Evolutionary conservation across 2,329 filamentous ascomycete species (phyloP).

Genomic region (Colletotrichum eleusines): DNA sequence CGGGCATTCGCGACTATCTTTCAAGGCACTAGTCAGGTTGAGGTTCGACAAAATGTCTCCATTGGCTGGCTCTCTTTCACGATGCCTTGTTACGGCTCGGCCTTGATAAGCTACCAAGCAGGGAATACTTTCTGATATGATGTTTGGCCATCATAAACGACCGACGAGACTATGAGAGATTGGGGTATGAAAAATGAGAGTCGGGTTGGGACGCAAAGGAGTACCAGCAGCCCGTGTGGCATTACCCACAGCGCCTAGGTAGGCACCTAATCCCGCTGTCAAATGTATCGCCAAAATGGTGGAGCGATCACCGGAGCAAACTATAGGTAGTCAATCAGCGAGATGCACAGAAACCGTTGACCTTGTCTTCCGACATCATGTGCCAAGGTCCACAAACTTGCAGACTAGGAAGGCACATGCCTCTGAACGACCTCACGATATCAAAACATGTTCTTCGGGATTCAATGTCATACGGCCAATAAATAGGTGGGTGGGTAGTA

Average conservation of each 20-base stretch:
- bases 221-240: background rate
- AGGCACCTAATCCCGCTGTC: background rate
- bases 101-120: background rate
- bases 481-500: background rate
- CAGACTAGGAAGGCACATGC: background rate
- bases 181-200: background rate
- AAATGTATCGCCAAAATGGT: background rate
- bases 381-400: background rate
- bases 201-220: background rate
- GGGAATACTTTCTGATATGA: background rate
- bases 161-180: background rate
- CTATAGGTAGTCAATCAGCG: constrained; percentile 20
- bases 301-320: background rate
- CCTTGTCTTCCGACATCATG: background rate
- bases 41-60: background rate
- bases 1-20: background rate
- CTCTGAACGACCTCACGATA: background rate
- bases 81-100: background rate
- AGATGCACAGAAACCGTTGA: background rate
- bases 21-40: background rate
- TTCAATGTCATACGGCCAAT: background rate
- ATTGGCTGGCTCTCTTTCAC: background rate
- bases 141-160: background rate
- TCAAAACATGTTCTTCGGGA: background rate
- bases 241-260: background rate